Base-by-base conservation (phyloP, 2,329 filamentous ascomycete species). In the Fusarium pseudocircinatum region DNA sequence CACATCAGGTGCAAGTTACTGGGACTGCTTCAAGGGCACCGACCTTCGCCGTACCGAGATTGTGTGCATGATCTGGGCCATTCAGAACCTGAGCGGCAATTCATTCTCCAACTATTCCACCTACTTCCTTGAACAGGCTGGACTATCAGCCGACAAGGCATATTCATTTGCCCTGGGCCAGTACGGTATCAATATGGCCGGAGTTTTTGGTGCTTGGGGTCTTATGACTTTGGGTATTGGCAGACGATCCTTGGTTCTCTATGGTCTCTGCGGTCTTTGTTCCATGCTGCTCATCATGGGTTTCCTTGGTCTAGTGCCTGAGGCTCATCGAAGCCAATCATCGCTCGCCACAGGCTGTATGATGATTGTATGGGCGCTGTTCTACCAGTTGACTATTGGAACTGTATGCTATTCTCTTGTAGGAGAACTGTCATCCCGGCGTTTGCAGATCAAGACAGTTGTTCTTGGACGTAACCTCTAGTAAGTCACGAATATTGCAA, bases 381-480 rank as follows among this genome's bases (percentile, higher is more conserved):
- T 92, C 77, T 97, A 97, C 83, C 94, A 97, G 80, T 86, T 96
- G 53, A 93, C 94, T 0, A 94, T 97, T 54, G 95, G 95, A 43
- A 96, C 95, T 0, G 94, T 97, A 13, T 94, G 93, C 82, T 97
- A 97, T 83, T 96, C 94, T 0, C 88, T 97, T 16, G 95, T 97
- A 9, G 90, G 93, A 2, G 95, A 97, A 81, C 83, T 97, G 28
- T 95, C 94, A 0, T 94, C 94, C 1, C 90, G 93, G 20, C 89
- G 95, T 4, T 87, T 98, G 39, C 93, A 95, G 79, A 95, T 97
- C 85, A 97, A 97, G 85, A 97, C 95, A 1, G 93, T 97, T 28
- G 95, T 96, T 2, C 88, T 97, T 5, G 94, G 93, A 4, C 92
- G 95, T 62, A 93, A 94, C 75, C 84, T 94, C 50, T 93, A 93